Evolutionary conservation across 306 rosid genomes (phyloP), one percentile per base, ranked within the genome.

Genomic region (Datisca glomerata): DNA sequence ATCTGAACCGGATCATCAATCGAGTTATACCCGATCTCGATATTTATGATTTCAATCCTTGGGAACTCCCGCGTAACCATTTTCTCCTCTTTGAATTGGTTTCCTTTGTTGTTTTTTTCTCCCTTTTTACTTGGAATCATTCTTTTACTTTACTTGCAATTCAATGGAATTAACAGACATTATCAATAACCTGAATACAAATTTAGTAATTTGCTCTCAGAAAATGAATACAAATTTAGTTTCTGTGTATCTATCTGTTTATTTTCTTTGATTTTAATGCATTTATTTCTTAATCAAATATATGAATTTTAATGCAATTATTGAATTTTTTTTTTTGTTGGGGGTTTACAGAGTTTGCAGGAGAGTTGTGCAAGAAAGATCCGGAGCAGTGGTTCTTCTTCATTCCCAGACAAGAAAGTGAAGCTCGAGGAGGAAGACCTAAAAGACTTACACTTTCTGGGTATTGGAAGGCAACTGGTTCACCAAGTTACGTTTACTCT

Each of bases 401-500:
- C 73, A 53, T 76, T 50, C 76, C 80, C 0, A 65, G 78, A 54
- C 93, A 83, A 65, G 94, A 79, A 41, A 83, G 79, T 40, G 93
- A 87, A 72, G 86, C 78, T 1, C 66, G 89, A 3, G 97, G 97
- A 45, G 93, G 94, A 4, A 79, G 94, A 35, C 93, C 94, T 10
- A 83, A 48, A 15, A 57, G 97, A 35, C 76, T 82, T 16, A 87
- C 96, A 1, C 55, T 21, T 8, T 65, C 35, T 9, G 96, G 96
- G 14, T 82, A 73, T 53, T 87, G 96, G 97, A 87, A 87, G 23
- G 94, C 93, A 0, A 87, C 94, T 2, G 97, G 97, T 0, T 79
- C 97, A 31, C 89, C 94, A 0, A 79, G 53, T 38, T 65, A 33
- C 17, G 93, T 87, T 25, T 79, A 67, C 63, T 76, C 97, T 21